These are phyloP conservation scores for Chalciporus piperatus DNA, from an alignment of 768 basidiomycete genomes.

Conservation along the genomic window DNA sequence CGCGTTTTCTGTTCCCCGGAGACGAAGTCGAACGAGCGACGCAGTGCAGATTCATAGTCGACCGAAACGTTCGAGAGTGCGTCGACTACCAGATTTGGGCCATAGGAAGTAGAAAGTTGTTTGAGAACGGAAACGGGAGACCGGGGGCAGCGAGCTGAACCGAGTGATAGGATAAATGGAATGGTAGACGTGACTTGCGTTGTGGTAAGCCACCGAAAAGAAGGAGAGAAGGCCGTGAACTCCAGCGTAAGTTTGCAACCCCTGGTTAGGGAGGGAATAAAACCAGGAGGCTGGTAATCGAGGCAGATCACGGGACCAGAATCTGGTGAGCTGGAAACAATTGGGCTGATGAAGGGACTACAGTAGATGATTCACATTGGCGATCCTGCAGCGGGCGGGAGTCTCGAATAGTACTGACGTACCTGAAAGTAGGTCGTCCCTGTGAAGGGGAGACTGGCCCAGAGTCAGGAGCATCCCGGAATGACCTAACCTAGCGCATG, in stretches of 20 bases:
- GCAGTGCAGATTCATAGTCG: constrained; percentile 24
- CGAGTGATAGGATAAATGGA: constrained; percentile 39
- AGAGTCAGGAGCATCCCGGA: background rate
- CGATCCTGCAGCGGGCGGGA: background rate
- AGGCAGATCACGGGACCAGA: constrained; percentile 21
- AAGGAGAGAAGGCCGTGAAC: constrained; percentile 39
- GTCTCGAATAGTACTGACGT: background rate
- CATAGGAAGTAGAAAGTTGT: constrained; percentile 28
- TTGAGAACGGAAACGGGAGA: constrained; percentile 38
- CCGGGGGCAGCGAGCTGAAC: constrained; percentile 35
- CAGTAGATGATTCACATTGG: constrained; percentile 1
- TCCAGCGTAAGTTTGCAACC: constrained; percentile 28
- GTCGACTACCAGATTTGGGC: constrained; percentile 29
- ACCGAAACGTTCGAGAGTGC: constrained; percentile 41
- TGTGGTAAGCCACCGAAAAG: constrained; percentile 33
- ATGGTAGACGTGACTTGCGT: constrained; percentile 41
- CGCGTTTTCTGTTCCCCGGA: constrained; percentile 13
- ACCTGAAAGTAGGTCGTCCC: background rate
- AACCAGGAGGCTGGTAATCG: constrained; percentile 12
- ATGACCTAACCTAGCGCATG: constrained; percentile 3
- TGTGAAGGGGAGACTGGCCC: background rate
- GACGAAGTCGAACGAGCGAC: constrained; percentile 4
- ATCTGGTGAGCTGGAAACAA: constrained; percentile 5
- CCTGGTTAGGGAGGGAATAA: constrained; percentile 10
- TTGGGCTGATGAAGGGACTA: constrained; percentile 7